A percentile compares a stretch with the other conserved stretches of the same genome.
Conservation (phyloP, 139 green algal genomes). For the Closterium sp. region DNA sequence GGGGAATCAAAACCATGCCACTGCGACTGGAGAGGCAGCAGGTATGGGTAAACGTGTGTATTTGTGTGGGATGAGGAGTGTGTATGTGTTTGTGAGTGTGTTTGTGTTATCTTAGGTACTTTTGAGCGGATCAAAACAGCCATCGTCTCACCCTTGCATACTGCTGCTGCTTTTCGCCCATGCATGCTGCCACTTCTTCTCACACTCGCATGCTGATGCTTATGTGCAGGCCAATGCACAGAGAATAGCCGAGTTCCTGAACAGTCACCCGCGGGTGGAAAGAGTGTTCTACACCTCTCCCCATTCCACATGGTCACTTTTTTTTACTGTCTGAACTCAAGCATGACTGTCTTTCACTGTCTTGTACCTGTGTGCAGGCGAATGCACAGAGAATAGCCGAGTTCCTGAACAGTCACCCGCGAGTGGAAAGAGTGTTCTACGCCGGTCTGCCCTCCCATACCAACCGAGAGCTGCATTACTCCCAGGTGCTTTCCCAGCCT, state of each 20-base stretch:
- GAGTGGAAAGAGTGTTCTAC: constrained; percentile 88
- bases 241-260: constrained; percentile 79
- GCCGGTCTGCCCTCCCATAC: constrained; percentile 61
- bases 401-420: constrained; percentile 80
- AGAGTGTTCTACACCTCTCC: constrained; percentile 90
- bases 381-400: constrained; percentile 68
- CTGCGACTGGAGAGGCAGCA: constrained; percentile 86
- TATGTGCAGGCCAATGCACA: constrained; percentile 47
- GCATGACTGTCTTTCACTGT: too few relatives aligned
- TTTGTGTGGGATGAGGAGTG: too few relatives aligned
- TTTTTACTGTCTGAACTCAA: too few relatives aligned
- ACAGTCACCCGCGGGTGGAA: constrained; percentile 76
- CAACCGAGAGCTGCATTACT: constrained; percentile 51
- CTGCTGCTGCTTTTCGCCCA: too few relatives aligned
- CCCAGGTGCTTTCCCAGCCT: constrained; percentile 40
- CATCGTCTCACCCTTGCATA: too few relatives aligned
- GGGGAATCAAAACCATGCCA: constrained; percentile 96
- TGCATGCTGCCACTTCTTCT: too few relatives aligned
- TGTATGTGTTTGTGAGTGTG: too few relatives aligned
- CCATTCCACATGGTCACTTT: too few relatives aligned
- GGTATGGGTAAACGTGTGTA: neutral
- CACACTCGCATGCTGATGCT: too few relatives aligned
- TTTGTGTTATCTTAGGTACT: too few relatives aligned
- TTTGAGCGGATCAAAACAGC: too few relatives aligned
- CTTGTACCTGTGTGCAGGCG: neutral